Conservation (phyloP, 2,329 filamentous ascomycete genomes). For the Periglandula ipomoeae region DNA sequence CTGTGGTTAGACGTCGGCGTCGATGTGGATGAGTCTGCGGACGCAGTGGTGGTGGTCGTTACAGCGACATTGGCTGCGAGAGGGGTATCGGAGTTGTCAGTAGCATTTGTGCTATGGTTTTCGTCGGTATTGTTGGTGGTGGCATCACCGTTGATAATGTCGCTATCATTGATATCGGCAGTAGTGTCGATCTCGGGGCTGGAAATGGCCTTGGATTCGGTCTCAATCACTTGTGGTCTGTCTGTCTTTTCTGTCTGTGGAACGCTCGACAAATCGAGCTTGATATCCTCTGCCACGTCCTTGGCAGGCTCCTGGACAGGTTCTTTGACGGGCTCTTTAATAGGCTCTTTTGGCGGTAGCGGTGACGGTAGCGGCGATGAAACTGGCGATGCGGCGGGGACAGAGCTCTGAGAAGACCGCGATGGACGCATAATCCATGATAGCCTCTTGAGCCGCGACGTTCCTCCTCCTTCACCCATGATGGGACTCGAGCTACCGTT, state of each 20-base stretch:
- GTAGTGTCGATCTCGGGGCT: not conserved
- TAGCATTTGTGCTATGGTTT: not conserved
- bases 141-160: not conserved
- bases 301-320: not conserved
- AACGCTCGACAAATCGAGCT: not conserved
- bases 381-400: constrained; percentile 35
- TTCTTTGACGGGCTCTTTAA: not conserved
- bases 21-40: not conserved
- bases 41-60: no score
- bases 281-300: not conserved
- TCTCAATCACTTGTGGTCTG: no score
- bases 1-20: constrained; percentile 12
- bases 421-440: constrained; percentile 13
- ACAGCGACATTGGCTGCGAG: not conserved
- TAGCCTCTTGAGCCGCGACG: constrained; percentile 6
- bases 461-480: constrained; percentile 6
- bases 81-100: not conserved
- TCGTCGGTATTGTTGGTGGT: not conserved
- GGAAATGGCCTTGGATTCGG: constrained; percentile 7
- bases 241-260: not conserved
- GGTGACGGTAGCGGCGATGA: constrained; percentile 10
- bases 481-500: not conserved
- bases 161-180: no score
- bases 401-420: constrained; percentile 22
- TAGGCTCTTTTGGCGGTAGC: constrained; percentile 2